These are phyloP conservation scores for Leishmania mexicana DNA, from an alignment of 208 protist genomes.

Conservation along the genomic window DNA sequence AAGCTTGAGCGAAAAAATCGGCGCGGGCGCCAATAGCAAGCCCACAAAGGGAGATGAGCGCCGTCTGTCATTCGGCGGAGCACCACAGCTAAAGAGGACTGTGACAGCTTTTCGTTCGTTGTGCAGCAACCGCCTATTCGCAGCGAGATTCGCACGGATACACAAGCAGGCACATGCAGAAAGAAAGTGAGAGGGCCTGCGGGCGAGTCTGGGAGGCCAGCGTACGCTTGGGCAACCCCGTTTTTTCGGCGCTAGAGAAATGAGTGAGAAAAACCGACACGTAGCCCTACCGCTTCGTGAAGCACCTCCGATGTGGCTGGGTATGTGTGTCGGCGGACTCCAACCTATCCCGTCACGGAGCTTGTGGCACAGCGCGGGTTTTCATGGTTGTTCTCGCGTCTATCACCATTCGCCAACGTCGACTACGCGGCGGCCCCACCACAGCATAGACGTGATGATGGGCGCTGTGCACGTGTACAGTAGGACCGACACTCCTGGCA, in stretches of 20 bases:
- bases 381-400: background rate
- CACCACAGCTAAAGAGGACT: background rate
- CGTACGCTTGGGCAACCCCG: background rate
- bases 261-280: background rate
- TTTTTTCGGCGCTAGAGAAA: background rate
- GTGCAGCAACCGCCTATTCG: background rate
- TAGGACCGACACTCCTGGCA: conserved; percentile 63
- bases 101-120: background rate
- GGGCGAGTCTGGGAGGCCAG: background rate
- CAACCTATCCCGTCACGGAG: background rate
- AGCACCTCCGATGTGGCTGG: background rate
- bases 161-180: background rate
- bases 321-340: background rate
- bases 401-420: conserved; percentile 43
- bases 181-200: background rate
- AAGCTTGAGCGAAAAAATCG: background rate
- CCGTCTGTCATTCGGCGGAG: background rate
- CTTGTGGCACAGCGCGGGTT: background rate
- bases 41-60: background rate
- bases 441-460: conserved; percentile 59
- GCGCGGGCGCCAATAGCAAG: background rate
- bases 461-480: conserved; percentile 66
- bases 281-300: background rate
- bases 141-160: too few relatives aligned
- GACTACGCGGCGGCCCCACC: conserved; percentile 55